Evolutionary conservation across 257 asterid species (phyloP).

Genomic region (Solanum verrucosum): DNA sequence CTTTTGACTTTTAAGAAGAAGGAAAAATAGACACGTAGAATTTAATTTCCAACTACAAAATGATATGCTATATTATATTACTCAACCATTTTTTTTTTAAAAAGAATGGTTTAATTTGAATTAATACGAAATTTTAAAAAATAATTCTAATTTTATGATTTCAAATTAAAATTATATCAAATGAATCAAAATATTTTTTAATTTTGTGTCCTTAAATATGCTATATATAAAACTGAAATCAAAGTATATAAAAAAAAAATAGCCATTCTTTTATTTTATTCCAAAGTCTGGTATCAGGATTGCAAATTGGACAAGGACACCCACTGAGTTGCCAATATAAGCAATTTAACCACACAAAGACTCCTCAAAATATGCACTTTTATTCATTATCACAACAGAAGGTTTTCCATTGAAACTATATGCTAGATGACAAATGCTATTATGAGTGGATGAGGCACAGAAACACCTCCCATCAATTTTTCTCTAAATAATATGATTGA

Average conservation of each 20-base stretch:
- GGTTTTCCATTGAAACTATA: background rate
- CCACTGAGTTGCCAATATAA: background rate
- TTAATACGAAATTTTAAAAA: no score
- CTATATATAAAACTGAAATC: no score
- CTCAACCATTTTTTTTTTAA: no score
- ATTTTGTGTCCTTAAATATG: no score
- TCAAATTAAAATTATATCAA: no score
- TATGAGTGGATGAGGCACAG: background rate
- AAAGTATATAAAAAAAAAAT: no score
- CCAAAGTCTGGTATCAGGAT: background rate
- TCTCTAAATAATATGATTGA: background rate
- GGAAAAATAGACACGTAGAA: background rate
- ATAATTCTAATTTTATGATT: no score
- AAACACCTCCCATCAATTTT: background rate
- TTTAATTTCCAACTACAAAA: background rate
- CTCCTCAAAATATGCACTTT: background rate
- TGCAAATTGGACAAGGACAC: background rate
- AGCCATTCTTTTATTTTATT: background rate
- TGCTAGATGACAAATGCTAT: background rate
- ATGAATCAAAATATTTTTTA: no score
- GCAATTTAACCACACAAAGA: background rate
- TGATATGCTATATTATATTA: background rate
- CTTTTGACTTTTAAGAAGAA: background rate
- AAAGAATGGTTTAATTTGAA: no score
- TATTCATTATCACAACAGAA: background rate